Base-by-base conservation (phyloP, 371 early-diverging fungal genomes). In the Mortierella sp. region DNA sequence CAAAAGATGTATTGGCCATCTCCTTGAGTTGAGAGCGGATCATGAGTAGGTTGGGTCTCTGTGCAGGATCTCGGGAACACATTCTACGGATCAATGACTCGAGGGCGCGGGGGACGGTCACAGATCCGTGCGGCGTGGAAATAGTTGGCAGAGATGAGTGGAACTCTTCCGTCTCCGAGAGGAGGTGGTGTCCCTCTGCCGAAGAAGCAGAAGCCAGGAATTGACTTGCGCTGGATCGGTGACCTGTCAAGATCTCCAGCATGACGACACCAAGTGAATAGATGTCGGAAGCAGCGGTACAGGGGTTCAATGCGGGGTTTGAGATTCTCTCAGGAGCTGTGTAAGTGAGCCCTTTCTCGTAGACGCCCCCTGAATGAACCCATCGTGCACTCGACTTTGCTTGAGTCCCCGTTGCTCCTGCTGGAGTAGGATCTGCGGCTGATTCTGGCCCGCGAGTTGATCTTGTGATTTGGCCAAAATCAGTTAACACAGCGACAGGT, bases 1-100 rank as follows among this genome's bases (percentile, higher is more conserved):
- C 74, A 50, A 63, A 73, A 0, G 74, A 73, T 1, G 67, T 73
- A 39, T 73, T 73, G 19, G 74, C 74, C 74, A 73, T 73, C 57
- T 73, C 74, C 27, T 73, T 73, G 22, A 73, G 63, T 27, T 73
- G 74, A 6, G 74, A 73, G 39, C 74, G 67, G 28, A 73, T 73
- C 9, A 63, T 60, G 6, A 67, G 22, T 44, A 73, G 16, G 39
- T 60, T 63, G 5, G 74, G 74, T 47, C 74, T 37, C 31, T 73
- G 74, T 10, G 74, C 54, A 1, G 74, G 74, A 46, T 73, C 74
- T 14, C 74, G 37, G 7, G 74, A 62, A 27, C 67, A 63, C 49
- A 73, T 73, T 48, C 28, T 57, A 24, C 74, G 63, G 29, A 73
- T 67, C 55, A 73, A 24, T 3, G 67, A 67, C 29, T 73, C 74